These are phyloP conservation scores for Wickerhamiella siamensis DNA, from an alignment of 805 yeast genomes.

Conservation along the genomic window DNA sequence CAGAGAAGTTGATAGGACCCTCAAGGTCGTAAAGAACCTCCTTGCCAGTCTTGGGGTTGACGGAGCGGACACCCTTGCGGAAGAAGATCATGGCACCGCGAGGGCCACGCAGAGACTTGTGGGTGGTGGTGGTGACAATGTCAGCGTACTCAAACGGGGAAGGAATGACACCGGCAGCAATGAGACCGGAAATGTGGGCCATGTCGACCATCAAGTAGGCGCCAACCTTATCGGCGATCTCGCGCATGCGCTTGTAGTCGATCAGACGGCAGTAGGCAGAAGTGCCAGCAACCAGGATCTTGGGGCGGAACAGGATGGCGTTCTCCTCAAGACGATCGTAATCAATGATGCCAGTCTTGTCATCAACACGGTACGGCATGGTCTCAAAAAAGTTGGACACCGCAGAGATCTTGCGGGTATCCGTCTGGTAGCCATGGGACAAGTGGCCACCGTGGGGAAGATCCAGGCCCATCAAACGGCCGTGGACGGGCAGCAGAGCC, in stretches of 20 bases:
- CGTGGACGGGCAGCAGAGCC: conserved; percentile 77
- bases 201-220: conserved; percentile 87
- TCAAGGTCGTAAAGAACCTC: conserved; percentile 78
- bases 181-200: conserved; percentile 96
- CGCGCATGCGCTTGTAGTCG: conserved; percentile 80
- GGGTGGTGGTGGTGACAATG: conserved; percentile 95
- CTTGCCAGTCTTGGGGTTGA: conserved; percentile 61
- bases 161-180: conserved; percentile 86
- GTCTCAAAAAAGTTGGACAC: conserved; percentile 92
- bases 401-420: conserved; percentile 74
- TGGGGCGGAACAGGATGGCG: conserved; percentile 82
- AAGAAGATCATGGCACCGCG: conserved; percentile 97
- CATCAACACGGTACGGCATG: conserved; percentile 89
- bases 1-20: conserved; percentile 84
- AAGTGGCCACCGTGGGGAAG: conserved; percentile 98
- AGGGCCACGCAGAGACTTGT: conserved; percentile 96
- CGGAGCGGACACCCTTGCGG: conserved; percentile 83
- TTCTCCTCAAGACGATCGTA: conserved; percentile 75
- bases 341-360: conserved; percentile 79
- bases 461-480: conserved; percentile 92
- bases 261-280: conserved; percentile 87
- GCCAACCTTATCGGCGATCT: conserved; percentile 83
- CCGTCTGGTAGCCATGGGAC: conserved; percentile 93
- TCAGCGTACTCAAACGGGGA: conserved; percentile 91
- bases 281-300: conserved; percentile 90